phyloP scores from a whole-genome alignment of 257 asterid genomes.

The Nicotiana paniculata region DNA sequence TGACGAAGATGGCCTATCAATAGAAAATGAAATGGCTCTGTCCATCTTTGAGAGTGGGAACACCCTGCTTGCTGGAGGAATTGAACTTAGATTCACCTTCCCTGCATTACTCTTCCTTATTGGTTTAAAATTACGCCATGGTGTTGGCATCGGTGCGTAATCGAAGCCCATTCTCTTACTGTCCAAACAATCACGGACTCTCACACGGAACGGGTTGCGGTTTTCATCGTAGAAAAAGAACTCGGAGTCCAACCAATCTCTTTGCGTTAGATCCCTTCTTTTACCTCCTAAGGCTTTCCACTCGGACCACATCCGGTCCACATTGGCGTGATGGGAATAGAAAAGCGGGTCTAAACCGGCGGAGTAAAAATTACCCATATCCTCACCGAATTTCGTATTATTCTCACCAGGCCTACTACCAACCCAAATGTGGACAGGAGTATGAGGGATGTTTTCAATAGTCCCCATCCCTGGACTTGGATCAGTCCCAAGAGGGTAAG shows the following conservation, averaged over 20 bases:
- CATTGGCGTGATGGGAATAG: constrained; percentile 14
- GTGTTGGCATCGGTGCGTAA: constrained; percentile 25
- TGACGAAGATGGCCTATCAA: constrained; percentile 14
- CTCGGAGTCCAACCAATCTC: constrained; percentile 32
- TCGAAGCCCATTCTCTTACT: constrained; percentile 30
- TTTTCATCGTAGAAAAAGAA: constrained; percentile 57
- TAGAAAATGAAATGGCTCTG: constrained; percentile 15
- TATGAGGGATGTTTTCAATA: constrained; percentile 18
- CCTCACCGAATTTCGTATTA: background rate
- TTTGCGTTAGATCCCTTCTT: constrained; percentile 19
- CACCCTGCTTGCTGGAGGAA: constrained; percentile 1
- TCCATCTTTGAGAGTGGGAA: constrained; percentile 32
- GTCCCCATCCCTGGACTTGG: constrained; percentile 18
- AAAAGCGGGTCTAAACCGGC: constrained; percentile 11
- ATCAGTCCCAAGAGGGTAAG: background rate
- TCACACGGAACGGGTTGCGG: constrained; percentile 36
- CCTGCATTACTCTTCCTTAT: constrained; percentile 7
- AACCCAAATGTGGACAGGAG: constrained; percentile 7
- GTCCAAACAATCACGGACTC: constrained; percentile 26
- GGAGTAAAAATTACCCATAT: constrained; percentile 15
- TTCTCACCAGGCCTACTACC: background rate
- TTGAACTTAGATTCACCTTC: background rate
- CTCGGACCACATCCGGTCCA: constrained; percentile 8
- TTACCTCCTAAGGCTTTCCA: constrained; percentile 2
- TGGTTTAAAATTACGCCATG: constrained; percentile 42